Base-by-base conservation (phyloP, 768 basidiomycete genomes). In the Collybia sordida region DNA sequence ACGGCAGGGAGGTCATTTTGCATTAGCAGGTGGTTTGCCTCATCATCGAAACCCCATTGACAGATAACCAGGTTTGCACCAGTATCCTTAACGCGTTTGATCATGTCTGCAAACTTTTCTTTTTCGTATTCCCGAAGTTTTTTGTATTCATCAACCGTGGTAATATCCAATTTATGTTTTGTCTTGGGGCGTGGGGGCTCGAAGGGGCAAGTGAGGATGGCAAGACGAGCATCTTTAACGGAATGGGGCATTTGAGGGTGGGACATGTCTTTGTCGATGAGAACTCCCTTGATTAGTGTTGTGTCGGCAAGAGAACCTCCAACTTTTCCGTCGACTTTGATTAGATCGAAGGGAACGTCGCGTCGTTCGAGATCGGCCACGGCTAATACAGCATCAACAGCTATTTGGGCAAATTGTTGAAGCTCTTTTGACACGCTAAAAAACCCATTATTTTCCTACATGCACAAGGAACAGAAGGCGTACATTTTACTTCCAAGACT, bases 11-110 rank as follows among this genome's bases (percentile, higher is more conserved):
- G 77, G 12, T 95, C 92, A 60, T 98, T 98, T 75, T 97, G 94
- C 92, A 98, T 93, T 56, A 99, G 70, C 60, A 98, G 58, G 66
- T 98, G 97, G 65, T 99, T 99, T 38, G 97, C 97, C 72, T 99
- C 97, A 63, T 99, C 97, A 64, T 99, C 97, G 64, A 99, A 99
- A 52, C 97, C 97, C 97, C 97, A 99, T 65, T 99, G 97, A 70
- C 97, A 99, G 60, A 99, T 98, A 57, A 99, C 97, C 52, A 99
- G 72, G 70, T 99, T 99, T 12, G 97, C 96, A 31, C 97, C 97
- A 14, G 95, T 90, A 60, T 96, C 88, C 68, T 98, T 96, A 50
- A 98, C 95, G 66, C 83, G 75, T 70, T 89, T 88, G 69, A 99
- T 98, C 97, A 99, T 99, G 64, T 93, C 88, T 55, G 81, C 77